These are phyloP conservation scores for Penicillium chermesinum DNA, from an alignment of 495 filamentous ascomycete genomes.

Conservation along the genomic window DNA sequence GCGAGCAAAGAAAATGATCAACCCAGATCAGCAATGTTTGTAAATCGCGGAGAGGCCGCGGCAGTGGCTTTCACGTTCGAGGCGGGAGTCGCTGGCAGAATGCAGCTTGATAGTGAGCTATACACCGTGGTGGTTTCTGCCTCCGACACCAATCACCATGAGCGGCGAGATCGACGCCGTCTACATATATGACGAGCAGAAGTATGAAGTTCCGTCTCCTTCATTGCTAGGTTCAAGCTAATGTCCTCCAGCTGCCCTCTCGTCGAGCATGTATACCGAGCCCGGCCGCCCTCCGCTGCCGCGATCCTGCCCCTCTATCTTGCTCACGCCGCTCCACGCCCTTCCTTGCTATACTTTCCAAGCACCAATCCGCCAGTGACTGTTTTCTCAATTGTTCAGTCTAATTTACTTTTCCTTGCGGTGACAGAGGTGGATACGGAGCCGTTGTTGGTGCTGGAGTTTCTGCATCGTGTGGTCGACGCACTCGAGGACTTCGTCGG, in stretches of 20 bases:
- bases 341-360: conserved; percentile 79
- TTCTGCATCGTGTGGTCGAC: conserved; percentile 90
- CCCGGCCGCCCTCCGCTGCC: conserved; percentile 69
- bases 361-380: conserved; percentile 80
- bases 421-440: conserved; percentile 80
- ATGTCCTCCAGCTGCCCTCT: conserved; percentile 48
- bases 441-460: conserved; percentile 91
- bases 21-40: neutral
- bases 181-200: conserved; percentile 92
- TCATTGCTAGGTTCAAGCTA: too few relatives aligned
- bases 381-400: conserved; percentile 80
- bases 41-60: neutral
- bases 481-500: conserved; percentile 93
- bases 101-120: conserved; percentile 20
- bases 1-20: neutral
- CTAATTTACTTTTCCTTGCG: conserved; percentile 80
- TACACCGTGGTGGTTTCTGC: conserved; percentile 11
- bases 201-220: too few relatives aligned
- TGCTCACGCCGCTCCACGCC: conserved; percentile 73
- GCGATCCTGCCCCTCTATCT: conserved; percentile 82
- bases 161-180: conserved; percentile 89
- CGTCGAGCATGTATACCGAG: conserved; percentile 65
- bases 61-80: conserved; percentile 4
- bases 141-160: conserved; percentile 43
- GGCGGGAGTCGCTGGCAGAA: conserved; percentile 40